Evolutionary conservation across 257 asterid genomes (phyloP).

Genomic region (Solanum bulbocastanum): DNA sequence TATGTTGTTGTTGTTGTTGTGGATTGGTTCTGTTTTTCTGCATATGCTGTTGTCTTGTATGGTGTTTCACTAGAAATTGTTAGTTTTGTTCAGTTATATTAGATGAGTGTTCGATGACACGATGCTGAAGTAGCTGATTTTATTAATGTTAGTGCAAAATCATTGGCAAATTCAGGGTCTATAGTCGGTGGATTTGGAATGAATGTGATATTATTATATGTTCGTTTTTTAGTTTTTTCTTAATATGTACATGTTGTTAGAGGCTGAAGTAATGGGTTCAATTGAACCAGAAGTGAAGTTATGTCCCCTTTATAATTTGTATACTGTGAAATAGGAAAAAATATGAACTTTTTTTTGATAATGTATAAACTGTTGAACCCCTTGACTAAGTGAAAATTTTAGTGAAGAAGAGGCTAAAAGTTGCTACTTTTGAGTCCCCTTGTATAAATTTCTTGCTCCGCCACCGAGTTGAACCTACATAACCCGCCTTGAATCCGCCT

Average conservation of each 20-base stretch:
- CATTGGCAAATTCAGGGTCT: not conserved
- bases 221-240: not conserved
- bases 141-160: not conserved
- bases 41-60: not conserved
- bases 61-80: not conserved
- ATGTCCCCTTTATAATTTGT: not conserved
- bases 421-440: no score
- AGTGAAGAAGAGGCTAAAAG: no score
- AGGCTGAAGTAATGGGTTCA: not conserved
- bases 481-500: not conserved
- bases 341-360: not conserved
- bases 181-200: not conserved
- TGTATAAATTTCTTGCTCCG: no score
- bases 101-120: not conserved
- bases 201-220: not conserved
- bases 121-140: not conserved
- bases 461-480: not conserved
- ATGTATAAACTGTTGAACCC: not conserved
- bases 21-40: not conserved
- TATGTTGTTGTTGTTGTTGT: not conserved
- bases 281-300: not conserved
- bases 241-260: not conserved
- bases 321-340: not conserved
- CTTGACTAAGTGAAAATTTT: no score
- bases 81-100: not conserved